Evolutionary conservation across 257 asterid species (phyloP).

Genomic region (Plantago ovata): DNA sequence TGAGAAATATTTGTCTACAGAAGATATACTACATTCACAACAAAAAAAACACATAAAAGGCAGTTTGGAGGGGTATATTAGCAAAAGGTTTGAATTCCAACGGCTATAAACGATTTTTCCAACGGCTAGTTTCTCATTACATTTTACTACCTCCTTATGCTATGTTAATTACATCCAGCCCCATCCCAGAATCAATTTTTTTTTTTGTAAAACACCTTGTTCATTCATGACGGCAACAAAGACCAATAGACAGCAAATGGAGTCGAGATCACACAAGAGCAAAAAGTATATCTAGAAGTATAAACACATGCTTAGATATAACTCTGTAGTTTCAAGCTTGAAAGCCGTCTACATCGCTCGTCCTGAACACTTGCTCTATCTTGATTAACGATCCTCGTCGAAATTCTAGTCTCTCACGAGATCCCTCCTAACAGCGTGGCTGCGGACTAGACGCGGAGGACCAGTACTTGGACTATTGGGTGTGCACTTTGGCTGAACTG

Average conservation of each 20-base stretch:
- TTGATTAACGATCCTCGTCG: conserved; percentile 60
- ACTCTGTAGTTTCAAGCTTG: conserved; percentile 18
- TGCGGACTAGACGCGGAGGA: conserved; percentile 72
- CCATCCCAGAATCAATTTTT: no score
- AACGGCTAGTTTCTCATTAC: no score
- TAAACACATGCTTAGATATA: conserved; percentile 13
- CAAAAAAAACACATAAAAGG: no score
- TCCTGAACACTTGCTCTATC: conserved; percentile 11
- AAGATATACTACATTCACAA: no score
- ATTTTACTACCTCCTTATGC: no score
- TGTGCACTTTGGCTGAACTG: conserved; percentile 71
- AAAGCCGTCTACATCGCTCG: conserved; percentile 7
- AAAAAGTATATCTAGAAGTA: conserved; percentile 20
- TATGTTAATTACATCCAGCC: no score
- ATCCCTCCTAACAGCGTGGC: conserved; percentile 89
- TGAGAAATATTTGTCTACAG: no score
- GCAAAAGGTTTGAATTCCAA: no score
- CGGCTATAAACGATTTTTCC: no score
- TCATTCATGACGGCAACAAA: conserved; percentile 4
- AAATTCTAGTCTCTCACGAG: conserved; percentile 89
- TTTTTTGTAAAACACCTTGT: not conserved
- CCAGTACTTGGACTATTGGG: conserved; percentile 43
- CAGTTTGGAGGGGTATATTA: no score
- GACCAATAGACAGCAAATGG: conserved; percentile 17
- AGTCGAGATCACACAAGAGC: conserved; percentile 13